Percentiles rank a stretch among this genome's conserved stretches.
Evolutionary conservation across 78 protist genomes (phyloP).

Genomic region (Dictyostelium citrinum): DNA sequence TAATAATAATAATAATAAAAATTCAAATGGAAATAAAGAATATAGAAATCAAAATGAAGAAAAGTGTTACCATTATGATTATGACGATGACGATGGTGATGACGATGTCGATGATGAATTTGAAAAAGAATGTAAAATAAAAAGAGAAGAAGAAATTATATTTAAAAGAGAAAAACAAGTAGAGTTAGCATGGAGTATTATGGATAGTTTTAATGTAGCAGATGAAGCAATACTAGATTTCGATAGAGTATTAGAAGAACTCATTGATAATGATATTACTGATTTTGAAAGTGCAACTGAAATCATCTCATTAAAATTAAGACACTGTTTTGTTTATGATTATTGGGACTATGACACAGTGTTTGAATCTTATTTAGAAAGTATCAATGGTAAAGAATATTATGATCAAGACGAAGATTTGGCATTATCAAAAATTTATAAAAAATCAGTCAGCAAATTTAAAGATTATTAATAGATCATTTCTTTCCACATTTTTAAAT

Average conservation of each 20-base stretch:
- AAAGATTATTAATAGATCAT: too few relatives aligned
- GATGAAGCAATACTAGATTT: not conserved
- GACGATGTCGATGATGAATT: too few relatives aligned
- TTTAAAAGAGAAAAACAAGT: not conserved
- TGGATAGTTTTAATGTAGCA: not conserved
- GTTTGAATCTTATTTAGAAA: not conserved
- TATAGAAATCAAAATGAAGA: too few relatives aligned
- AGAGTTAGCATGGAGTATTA: not conserved
- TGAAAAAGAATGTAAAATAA: too few relatives aligned
- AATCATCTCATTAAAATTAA: not conserved
- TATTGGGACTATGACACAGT: not conserved
- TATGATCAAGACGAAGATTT: not conserved
- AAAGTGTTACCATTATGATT: too few relatives aligned
- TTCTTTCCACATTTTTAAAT: too few relatives aligned
- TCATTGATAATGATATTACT: not conserved
- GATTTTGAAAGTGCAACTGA: not conserved
- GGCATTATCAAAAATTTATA: not conserved
- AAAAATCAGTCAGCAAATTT: not conserved
- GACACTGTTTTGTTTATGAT: not conserved
- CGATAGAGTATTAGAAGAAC: not conserved
- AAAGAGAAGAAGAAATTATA: not conserved
- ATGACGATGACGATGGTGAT: too few relatives aligned
- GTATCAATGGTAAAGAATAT: not conserved
- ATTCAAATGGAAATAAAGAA: too few relatives aligned
- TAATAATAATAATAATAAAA: too few relatives aligned